These are phyloP conservation scores for Phoma sp. DNA, from an alignment of 2,329 filamentous ascomycete species.

Conservation along the genomic window DNA sequence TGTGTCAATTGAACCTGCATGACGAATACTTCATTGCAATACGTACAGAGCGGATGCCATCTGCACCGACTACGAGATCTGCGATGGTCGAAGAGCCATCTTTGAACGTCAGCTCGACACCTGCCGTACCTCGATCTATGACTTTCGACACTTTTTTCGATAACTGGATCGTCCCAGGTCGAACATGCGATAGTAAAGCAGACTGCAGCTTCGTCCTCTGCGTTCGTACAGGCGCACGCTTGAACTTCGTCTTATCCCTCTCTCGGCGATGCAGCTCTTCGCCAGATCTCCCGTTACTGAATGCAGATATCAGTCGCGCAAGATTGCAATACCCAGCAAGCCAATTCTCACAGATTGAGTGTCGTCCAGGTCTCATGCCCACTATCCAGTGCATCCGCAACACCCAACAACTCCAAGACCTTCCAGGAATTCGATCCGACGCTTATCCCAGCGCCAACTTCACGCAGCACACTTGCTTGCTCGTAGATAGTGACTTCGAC, in stretches of 20 bases:
- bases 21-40: slow-evolving; percentile 30
- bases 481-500: slow-evolving; percentile 55
- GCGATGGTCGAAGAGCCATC: slow-evolving; percentile 50
- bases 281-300: slow-evolving; percentile 44
- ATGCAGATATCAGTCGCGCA: neutral
- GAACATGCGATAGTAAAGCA: slow-evolving; percentile 56
- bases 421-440: slow-evolving; percentile 57
- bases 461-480: slow-evolving; percentile 52
- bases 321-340: too few species aligned
- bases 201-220: slow-evolving; percentile 52
- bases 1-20: neutral
- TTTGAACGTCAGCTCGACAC: slow-evolving; percentile 47
- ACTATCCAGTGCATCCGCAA: slow-evolving; percentile 38
- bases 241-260: neutral
- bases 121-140: slow-evolving; percentile 45
- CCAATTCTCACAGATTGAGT: slow-evolving; percentile 36
- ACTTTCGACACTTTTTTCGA: slow-evolving; percentile 53
- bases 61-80: slow-evolving; percentile 58
- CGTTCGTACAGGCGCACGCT: slow-evolving; percentile 16
- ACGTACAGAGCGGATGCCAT: slow-evolving; percentile 54
- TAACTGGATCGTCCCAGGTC: slow-evolving; percentile 52
- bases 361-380: slow-evolving; percentile 44
- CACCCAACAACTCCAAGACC: slow-evolving; percentile 55
- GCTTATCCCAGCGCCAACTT: slow-evolving; percentile 57
- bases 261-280: slow-evolving; percentile 33